Evolutionary conservation across 257 asterid species (phyloP), one percentile per base, ranked within the genome.

Genomic region (Ilex aquifolium): DNA sequence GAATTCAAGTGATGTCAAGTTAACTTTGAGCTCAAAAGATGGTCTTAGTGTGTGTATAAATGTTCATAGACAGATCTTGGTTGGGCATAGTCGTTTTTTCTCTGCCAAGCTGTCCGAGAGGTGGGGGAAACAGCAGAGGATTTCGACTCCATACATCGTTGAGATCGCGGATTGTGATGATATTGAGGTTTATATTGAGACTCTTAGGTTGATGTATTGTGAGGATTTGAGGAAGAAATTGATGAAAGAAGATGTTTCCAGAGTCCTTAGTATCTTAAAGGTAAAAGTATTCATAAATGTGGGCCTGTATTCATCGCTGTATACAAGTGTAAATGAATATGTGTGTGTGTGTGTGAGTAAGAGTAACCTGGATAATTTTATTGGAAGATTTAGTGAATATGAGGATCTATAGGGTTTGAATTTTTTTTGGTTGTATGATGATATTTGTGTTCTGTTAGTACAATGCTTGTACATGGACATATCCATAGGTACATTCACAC

Each of bases 151-250:
- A 13, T 85, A 73, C 69, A 79, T 74, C 54, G 88, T 92, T 62
- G 96, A 89, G 89, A 92, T 92, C 70, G 88, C 95, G 3, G 96
- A 92, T 69, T 92, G 98, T 63, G 98, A 92, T 72, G 97, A 89
- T 63, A 84, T 89, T 62, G 98, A 92, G 83, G 91, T 89, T 59
- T 92, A 92, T 46, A 66, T 92, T 30, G 91, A 92, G 75, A 87
- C 95, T 3, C 76, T 92, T 69, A 77, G 86, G 71, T 76, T 92
- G 64, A 92, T 92, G 93, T 92, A 92, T 61, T 87, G 89, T 55
- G 80, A 86, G 67, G 95, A 92, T 73, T 77, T 89, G 95, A 87
- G 91, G 88, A 92, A 72, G 78, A 86, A 69, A 74, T 84, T 92
- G 51, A 85, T 87, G 93, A 92, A 77, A 69, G 96, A 85, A 66